These are phyloP conservation scores for Astrephomene gubernaculifera DNA, from an alignment of 139 green algal species.

Conservation along the genomic window DNA sequence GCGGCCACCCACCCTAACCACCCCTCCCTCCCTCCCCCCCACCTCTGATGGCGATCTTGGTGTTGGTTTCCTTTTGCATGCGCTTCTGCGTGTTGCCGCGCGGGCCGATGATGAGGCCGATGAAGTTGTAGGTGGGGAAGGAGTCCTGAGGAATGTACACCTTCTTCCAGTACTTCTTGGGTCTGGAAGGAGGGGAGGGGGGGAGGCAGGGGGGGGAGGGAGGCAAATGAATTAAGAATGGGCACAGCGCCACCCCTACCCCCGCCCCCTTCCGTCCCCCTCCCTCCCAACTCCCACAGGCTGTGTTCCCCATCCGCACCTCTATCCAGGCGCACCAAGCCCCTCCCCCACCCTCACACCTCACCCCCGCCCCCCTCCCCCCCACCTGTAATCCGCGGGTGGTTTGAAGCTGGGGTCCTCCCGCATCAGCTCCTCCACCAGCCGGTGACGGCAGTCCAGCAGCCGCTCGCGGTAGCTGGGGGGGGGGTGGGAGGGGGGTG, in stretches of 20 bases:
- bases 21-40: neutral
- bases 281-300: too few species aligned
- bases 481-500: neutral
- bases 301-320: too few species aligned
- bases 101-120: slow-evolving; percentile 99
- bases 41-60: slow-evolving; percentile 94
- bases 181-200: neutral
- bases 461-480: slow-evolving; percentile 80
- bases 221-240: neutral
- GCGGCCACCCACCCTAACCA: neutral
- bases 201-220: neutral
- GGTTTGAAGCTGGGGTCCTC: slow-evolving; percentile 87
- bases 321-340: too few species aligned
- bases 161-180: slow-evolving; percentile 87
- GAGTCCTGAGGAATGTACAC: slow-evolving; percentile 93
- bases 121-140: slow-evolving; percentile 97
- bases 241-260: neutral
- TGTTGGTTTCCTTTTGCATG: slow-evolving; percentile 97
- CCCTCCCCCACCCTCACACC: too few species aligned
- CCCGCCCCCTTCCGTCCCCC: too few species aligned
- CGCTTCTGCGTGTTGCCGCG: slow-evolving; percentile 98
- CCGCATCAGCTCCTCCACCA: slow-evolving; percentile 96
- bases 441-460: slow-evolving; percentile 62
- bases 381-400: slow-evolving; percentile 84
- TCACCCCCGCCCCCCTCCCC: neutral